These are phyloP conservation scores for Leccinum pellstonianum DNA, from an alignment of 768 basidiomycete species.

Conservation along the genomic window DNA sequence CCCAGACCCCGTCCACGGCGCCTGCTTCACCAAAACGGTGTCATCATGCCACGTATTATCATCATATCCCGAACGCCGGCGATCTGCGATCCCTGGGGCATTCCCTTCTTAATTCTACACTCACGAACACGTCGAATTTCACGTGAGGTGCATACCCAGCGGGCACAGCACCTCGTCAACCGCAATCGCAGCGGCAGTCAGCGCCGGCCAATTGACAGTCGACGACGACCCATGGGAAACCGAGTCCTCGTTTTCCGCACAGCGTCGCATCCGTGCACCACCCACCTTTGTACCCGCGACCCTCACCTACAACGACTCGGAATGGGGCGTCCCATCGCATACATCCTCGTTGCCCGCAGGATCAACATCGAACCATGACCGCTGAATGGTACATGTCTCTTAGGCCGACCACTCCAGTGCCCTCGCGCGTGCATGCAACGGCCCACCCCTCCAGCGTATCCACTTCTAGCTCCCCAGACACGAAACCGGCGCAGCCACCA, in stretches of 20 bases:
- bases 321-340: constrained; percentile 30
- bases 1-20: constrained; percentile 16
- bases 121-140: too few relatives aligned
- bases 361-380: constrained; percentile 3
- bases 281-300: constrained; percentile 63
- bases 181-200: too few relatives aligned
- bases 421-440: background rate
- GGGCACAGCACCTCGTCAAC: too few relatives aligned
- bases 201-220: constrained; percentile 36
- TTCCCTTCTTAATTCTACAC: constrained; percentile 35
- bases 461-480: background rate
- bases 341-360: background rate
- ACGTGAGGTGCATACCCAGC: too few relatives aligned
- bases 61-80: constrained; percentile 68
- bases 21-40: constrained; percentile 48
- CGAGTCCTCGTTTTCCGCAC: constrained; percentile 41
- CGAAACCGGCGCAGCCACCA: background rate
- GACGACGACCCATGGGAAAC: constrained; percentile 39
- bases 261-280: constrained; percentile 35
- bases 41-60: constrained; percentile 80
- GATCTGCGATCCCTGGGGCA: constrained; percentile 58
- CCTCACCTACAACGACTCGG: constrained; percentile 39
- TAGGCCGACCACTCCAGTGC: constrained; percentile 30
- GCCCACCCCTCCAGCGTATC: constrained; percentile 17
- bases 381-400: constrained; percentile 49